Percentiles rank a stretch among this genome's conserved stretches.
phyloP scores from a whole-genome alignment of 345 rosid genomes.

The Psidium guajava region DNA sequence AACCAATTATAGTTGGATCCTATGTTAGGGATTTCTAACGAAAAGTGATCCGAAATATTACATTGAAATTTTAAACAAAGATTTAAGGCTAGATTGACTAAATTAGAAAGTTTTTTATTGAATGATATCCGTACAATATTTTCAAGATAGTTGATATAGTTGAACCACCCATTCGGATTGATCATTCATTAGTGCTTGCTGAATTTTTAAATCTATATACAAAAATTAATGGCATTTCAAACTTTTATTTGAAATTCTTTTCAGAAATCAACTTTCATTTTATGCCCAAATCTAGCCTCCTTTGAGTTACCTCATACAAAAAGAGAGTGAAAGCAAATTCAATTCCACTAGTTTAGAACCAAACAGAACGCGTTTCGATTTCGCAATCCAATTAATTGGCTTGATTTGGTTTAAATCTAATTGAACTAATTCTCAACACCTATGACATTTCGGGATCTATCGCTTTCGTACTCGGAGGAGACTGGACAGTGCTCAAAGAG shows the following conservation, averaged over 20 bases:
- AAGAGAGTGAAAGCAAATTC: neutral
- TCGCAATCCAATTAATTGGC: neutral
- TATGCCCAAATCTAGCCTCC: too few relatives aligned
- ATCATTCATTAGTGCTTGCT: too few relatives aligned
- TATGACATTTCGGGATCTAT: neutral
- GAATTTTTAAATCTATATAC: too few relatives aligned
- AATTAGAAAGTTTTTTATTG: neutral
- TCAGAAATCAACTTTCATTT: too few relatives aligned
- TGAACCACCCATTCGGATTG: too few relatives aligned
- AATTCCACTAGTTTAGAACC: too few relatives aligned
- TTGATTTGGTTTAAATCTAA: neutral
- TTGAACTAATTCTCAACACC: neutral
- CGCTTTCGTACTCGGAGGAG: neutral
- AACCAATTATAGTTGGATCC: too few relatives aligned
- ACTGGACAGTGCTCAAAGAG: neutral
- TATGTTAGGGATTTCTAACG: neutral
- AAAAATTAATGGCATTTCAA: too few relatives aligned
- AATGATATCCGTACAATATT: neutral
- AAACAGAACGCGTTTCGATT: neutral
- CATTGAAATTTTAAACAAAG: neutral
- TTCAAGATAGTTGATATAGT: neutral
- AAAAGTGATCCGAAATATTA: neutral
- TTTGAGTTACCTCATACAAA: neutral
- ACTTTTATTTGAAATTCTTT: too few relatives aligned
- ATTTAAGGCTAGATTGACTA: neutral